Evolutionary conservation across 352 stramenopile species (phyloP).

Genomic region (Globisporangium recalcitrans): DNA sequence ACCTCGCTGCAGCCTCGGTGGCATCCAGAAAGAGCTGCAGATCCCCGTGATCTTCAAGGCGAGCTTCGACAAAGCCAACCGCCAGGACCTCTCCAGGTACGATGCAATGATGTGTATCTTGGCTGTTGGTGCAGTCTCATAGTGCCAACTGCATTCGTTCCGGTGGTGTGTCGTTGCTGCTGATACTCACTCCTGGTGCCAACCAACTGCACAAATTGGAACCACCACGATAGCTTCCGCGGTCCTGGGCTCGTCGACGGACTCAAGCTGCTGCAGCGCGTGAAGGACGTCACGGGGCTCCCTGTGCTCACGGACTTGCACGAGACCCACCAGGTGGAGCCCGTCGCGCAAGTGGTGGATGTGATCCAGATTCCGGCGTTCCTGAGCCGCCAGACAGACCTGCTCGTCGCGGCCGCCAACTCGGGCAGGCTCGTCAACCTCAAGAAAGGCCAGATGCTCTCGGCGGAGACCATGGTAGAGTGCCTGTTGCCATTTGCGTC

Average conservation of each 20-base stretch:
- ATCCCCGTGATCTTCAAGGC: slow-evolving; percentile 87
- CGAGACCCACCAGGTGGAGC: slow-evolving; percentile 72
- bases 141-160: background rate
- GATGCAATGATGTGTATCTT: no score
- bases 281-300: slow-evolving; percentile 66
- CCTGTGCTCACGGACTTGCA: slow-evolving; percentile 84
- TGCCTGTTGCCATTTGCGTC: slow-evolving; percentile 1
- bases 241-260: slow-evolving; percentile 66
- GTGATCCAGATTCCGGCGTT: slow-evolving; percentile 88
- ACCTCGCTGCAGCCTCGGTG: slow-evolving; percentile 34
- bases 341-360: slow-evolving; percentile 66
- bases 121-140: background rate
- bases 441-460: slow-evolving; percentile 88
- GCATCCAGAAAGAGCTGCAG: slow-evolving; percentile 44
- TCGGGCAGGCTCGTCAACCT: slow-evolving; percentile 81
- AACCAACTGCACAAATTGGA: background rate
- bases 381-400: slow-evolving; percentile 85
- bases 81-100: slow-evolving; percentile 63
- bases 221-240: slow-evolving; percentile 42
- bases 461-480: slow-evolving; percentile 72
- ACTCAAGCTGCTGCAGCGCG: slow-evolving; percentile 64
- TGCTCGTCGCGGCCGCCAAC: slow-evolving; percentile 70
- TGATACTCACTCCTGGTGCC: background rate
- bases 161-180: background rate
- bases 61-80: slow-evolving; percentile 89